These are phyloP conservation scores for Aspergillus jensenii DNA, from an alignment of 2,329 filamentous ascomycete species.

Conservation along the genomic window DNA sequence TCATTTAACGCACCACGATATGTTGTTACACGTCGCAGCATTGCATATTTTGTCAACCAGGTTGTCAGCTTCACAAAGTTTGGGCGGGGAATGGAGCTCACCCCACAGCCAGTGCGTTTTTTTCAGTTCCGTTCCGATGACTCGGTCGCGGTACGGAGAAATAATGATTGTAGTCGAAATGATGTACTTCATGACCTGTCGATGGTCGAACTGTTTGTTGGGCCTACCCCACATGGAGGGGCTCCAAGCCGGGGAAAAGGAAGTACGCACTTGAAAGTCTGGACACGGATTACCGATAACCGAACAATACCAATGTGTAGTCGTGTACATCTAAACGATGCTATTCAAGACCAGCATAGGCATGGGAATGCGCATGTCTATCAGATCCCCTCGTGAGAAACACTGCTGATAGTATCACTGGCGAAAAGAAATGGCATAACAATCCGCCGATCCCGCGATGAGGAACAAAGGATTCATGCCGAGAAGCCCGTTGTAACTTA, in stretches of 20 bases:
- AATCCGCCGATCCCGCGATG: no score
- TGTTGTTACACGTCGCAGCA: no score
- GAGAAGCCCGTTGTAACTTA: not conserved
- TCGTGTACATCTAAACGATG: not conserved
- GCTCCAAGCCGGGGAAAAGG: slow-evolving; percentile 9
- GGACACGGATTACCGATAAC: not conserved
- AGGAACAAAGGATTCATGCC: not conserved
- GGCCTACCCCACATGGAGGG: slow-evolving; percentile 2
- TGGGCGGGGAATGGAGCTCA: not conserved
- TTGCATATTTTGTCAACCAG: not conserved
- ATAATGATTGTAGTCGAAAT: not conserved
- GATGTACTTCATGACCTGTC: no score
- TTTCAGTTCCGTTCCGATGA: not conserved
- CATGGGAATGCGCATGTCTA: not conserved
- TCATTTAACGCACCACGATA: not conserved
- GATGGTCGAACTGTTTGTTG: no score
- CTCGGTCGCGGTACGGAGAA: not conserved
- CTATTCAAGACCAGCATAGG: not conserved
- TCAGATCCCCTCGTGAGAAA: not conserved
- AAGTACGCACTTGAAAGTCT: not conserved
- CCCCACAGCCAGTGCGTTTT: not conserved
- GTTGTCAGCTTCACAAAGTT: not conserved
- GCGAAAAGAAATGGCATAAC: no score
- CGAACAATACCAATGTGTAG: not conserved
- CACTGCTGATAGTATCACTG: not conserved